These are phyloP conservation scores for Lasiodiplodia hormozganensis DNA, from an alignment of 2,329 filamentous ascomycete genomes.

Conservation along the genomic window DNA sequence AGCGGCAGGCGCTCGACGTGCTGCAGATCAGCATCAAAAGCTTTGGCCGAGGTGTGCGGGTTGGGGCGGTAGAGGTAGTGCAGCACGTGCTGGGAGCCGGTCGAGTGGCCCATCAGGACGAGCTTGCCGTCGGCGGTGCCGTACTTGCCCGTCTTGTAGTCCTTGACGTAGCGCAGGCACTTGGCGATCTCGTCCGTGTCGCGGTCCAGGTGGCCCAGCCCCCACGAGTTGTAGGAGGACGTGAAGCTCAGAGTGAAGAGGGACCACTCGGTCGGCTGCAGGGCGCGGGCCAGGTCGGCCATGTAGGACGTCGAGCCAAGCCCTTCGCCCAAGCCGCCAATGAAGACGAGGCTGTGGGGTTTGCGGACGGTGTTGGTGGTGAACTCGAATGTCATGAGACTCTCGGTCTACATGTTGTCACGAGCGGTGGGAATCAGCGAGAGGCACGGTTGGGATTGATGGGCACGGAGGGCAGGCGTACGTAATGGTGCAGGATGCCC, in stretches of 20 bases:
- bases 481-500: conserved; percentile 39
- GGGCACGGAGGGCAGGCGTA: conserved; percentile 15
- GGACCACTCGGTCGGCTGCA: conserved; percentile 34
- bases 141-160: conserved; percentile 39
- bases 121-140: conserved; percentile 32
- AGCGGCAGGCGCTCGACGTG: conserved; percentile 32
- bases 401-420: conserved; percentile 44
- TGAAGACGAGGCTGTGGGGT: conserved; percentile 37
- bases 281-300: conserved; percentile 34
- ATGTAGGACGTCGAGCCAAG: conserved; percentile 37
- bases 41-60: conserved; percentile 30
- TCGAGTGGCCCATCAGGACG: conserved; percentile 36
- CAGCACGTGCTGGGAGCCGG: conserved; percentile 35
- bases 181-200: conserved; percentile 47
- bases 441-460: background rate
- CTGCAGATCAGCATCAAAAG: conserved; percentile 32
- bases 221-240: conserved; percentile 43
- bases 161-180: conserved; percentile 37
- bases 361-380: conserved; percentile 38
- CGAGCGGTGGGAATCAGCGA: conserved; percentile 33
- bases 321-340: conserved; percentile 38
- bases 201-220: conserved; percentile 47
- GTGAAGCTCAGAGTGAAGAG: conserved; percentile 35
- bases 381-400: conserved; percentile 50
- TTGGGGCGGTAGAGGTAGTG: conserved; percentile 36